Base-by-base conservation (phyloP, 805 yeast genomes). In the Cyberlindnera galapagoensis region DNA sequence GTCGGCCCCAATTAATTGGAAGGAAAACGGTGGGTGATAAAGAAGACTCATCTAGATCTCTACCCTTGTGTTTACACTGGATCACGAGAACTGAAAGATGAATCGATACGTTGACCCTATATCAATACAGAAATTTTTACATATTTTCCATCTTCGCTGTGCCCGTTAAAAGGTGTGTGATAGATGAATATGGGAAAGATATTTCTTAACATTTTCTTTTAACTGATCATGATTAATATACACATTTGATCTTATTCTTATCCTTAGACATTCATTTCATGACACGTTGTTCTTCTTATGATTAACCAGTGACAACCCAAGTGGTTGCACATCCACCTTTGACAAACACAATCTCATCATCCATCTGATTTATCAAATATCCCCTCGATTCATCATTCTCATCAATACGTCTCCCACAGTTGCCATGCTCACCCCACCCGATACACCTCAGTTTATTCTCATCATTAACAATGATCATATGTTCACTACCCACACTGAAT, bases 401-500 rank as follows among this genome's bases (percentile, higher is more conserved):
- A 2, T 18, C 30, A 9, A 18, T 31, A 6, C 37, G 28, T 4
- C 43, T 30, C 0, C 95, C 95, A 58, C 97, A 90, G 52, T 90
- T 90, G 0, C 98, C 98, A 56, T 90, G 98, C 50, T 92, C 97
- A 10, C 96, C 97, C 98, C 98, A 90, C 1, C 98, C 98, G 97
- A 97, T 92, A 3, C 88, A 69, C 34, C 50, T 60, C 0, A 87
- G 78, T 7, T 35, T 30, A 24, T 55, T 23, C 13, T 27, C 31
- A 10, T 26, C 37, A 3, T 25, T 28, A 3, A 45, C 31, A 6
- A 72, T 45, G 12, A 87, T 46, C 0, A 92, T 94, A 55, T 90
- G 98, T 51, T 90, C 97, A 54, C 95, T 84, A 1, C 98, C 98
- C 6, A 74, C 67, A 1, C 65, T 62, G 33, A 63, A 61, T 9